phyloP scores from a whole-genome alignment of 345 rosid species.

The Xanthoceras sorbifolium region DNA sequence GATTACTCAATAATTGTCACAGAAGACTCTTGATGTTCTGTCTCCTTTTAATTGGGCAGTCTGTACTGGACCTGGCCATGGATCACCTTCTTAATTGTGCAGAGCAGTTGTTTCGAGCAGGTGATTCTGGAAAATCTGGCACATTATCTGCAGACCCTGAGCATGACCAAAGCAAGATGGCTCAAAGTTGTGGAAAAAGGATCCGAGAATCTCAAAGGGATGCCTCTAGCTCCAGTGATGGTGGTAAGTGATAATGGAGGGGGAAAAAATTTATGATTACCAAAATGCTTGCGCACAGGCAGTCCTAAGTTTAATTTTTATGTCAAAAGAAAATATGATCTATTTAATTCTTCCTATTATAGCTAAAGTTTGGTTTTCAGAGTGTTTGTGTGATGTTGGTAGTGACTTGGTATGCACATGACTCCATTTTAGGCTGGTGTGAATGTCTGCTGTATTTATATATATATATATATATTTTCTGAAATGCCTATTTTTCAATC shows the following conservation, averaged over 20 bases:
- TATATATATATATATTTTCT: neutral
- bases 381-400: neutral
- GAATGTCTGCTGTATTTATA: neutral
- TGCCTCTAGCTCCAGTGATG: conserved; percentile 28
- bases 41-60: conserved; percentile 29
- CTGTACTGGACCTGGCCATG: conserved; percentile 50
- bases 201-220: conserved; percentile 29
- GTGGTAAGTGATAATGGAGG: conserved; percentile 46
- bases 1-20: neutral
- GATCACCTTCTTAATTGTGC: conserved; percentile 70
- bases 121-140: conserved; percentile 28
- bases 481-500: neutral
- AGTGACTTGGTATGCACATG: neutral
- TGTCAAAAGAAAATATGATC: neutral
- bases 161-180: conserved; percentile 25
- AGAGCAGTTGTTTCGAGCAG: conserved; percentile 53
- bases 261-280: conserved; percentile 6
- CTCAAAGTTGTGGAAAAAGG: conserved; percentile 24
- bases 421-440: neutral
- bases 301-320: neutral
- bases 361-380: neutral
- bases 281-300: conserved; percentile 4
- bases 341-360: neutral
- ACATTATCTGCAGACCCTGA: conserved; percentile 26
- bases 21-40: neutral